Evolutionary conservation across 2,329 filamentous ascomycete species (phyloP).

Genomic region (Elsinoe fawcettii): DNA sequence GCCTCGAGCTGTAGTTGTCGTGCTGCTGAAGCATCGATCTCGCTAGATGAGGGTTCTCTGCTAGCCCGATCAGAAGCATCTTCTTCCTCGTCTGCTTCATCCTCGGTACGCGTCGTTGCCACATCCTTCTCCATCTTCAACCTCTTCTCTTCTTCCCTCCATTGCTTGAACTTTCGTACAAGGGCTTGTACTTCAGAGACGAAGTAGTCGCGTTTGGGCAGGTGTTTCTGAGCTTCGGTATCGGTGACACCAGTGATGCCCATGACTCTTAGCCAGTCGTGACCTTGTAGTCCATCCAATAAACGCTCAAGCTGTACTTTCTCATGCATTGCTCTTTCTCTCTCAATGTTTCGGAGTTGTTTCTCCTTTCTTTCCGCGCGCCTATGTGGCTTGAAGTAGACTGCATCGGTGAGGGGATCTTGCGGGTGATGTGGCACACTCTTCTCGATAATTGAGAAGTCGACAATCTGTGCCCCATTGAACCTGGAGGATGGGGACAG

Average conservation of each 20-base stretch:
- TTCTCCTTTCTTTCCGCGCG: constrained; percentile 59
- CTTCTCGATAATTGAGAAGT: constrained; percentile 35
- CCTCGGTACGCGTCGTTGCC: constrained; percentile 43
- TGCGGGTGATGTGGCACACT: constrained; percentile 30
- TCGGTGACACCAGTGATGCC: constrained; percentile 81
- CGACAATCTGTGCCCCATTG: constrained; percentile 31
- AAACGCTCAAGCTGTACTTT: constrained; percentile 58
- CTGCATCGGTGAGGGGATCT: constrained; percentile 50
- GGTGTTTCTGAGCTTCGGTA: constrained; percentile 75
- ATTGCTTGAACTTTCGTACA: constrained; percentile 77
- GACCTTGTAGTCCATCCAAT: constrained; percentile 76
- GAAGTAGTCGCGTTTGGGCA: constrained; percentile 77
- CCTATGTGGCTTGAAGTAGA: constrained; percentile 52
- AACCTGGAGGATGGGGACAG: constrained; percentile 21
- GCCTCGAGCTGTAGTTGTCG: constrained; percentile 65
- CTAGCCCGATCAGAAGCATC: constrained; percentile 33
- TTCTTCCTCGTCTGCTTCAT: constrained; percentile 40
- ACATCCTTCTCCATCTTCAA: constrained; percentile 69
- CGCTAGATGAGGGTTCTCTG: constrained; percentile 55
- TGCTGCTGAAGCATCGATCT: constrained; percentile 63
- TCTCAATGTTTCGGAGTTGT: constrained; percentile 60
- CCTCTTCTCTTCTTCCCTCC: constrained; percentile 84
- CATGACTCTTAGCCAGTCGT: constrained; percentile 89
- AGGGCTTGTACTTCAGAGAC: constrained; percentile 74
- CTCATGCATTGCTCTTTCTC: constrained; percentile 58